Conservation (phyloP, 169 alveolate genomes). For the Theileria sp. region DNA sequence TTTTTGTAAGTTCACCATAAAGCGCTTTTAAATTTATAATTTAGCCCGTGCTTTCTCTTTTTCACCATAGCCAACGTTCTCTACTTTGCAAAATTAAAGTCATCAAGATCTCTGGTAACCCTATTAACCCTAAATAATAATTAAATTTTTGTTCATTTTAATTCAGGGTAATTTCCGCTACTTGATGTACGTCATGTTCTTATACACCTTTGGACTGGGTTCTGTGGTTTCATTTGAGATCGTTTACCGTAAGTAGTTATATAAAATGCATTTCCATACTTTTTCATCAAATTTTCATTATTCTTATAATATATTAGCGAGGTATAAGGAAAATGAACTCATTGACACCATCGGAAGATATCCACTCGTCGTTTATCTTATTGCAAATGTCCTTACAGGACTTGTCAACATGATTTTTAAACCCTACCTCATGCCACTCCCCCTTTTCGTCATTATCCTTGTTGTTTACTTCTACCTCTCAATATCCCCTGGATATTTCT, state of each 20-base stretch:
- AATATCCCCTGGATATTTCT: background rate
- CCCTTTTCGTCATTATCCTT: conserved; percentile 17
- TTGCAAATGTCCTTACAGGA: conserved; percentile 56
- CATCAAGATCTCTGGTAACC: conserved; percentile 5
- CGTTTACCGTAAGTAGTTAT: background rate
- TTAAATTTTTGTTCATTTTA: background rate
- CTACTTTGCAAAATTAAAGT: conserved; percentile 7
- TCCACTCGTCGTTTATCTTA: conserved; percentile 26
- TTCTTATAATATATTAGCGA: conserved; percentile 10
- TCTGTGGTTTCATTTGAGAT: conserved; percentile 2
- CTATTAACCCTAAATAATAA: background rate
- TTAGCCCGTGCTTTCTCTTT: background rate
- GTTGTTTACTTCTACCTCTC: conserved; percentile 23
- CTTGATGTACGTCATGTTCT: conserved; percentile 5
- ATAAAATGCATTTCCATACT: background rate
- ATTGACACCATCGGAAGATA: conserved; percentile 33
- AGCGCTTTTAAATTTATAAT: background rate
- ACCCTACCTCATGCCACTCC: conserved; percentile 47
- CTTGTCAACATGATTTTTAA: conserved; percentile 19
- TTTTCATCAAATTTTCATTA: background rate
- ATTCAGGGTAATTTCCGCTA: background rate
- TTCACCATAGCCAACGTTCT: background rate
- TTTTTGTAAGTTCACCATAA: background rate
- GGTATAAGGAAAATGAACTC: background rate
- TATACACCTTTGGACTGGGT: conserved; percentile 4